These are phyloP conservation scores for Colletotrichum graminicola DNA, from an alignment of 2,329 filamentous ascomycete genomes.

Conservation along the genomic window DNA sequence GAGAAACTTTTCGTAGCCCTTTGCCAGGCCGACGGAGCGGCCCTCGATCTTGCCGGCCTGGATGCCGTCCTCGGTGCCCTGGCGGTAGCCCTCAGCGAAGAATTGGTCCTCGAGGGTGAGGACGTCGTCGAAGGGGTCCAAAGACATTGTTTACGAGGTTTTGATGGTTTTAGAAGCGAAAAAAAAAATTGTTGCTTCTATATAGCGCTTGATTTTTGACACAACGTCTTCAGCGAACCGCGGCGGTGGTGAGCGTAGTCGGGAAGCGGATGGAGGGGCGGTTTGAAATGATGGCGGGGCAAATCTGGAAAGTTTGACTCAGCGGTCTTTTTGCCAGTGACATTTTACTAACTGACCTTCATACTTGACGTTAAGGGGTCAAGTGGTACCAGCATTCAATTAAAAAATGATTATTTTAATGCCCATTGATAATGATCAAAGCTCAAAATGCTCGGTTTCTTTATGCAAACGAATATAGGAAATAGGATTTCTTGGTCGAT, in stretches of 20 bases:
- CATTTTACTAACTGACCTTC: not conserved
- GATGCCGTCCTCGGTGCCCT: slow-evolving; percentile 81
- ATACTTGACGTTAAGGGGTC: not conserved
- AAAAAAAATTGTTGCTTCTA: too few species aligned
- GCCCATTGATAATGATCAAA: not conserved
- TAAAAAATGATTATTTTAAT: not conserved
- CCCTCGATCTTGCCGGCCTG: slow-evolving; percentile 87
- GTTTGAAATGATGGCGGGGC: slow-evolving; percentile 36
- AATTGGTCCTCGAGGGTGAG: slow-evolving; percentile 75
- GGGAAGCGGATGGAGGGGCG: slow-evolving; percentile 28
- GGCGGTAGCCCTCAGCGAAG: slow-evolving; percentile 84
- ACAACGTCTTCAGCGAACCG: not conserved
- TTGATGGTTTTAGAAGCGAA: not conserved
- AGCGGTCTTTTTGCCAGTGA: slow-evolving; percentile 40
- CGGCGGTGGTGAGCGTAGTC: not conserved
- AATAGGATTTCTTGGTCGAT: slow-evolving; percentile 29
- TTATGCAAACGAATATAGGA: not conserved
- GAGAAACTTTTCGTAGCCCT: slow-evolving; percentile 92
- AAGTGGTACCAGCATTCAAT: not conserved
- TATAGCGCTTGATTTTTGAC: not conserved
- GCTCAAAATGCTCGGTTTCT: too few species aligned
- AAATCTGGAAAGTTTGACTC: slow-evolving; percentile 37
- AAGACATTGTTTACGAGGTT: slow-evolving; percentile 44
- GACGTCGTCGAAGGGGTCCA: slow-evolving; percentile 68
- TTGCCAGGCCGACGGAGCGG: slow-evolving; percentile 89